Evolutionary conservation across 1,139 yeast species (phyloP).

Genomic region (Debaryomycetaceae sp.): DNA sequence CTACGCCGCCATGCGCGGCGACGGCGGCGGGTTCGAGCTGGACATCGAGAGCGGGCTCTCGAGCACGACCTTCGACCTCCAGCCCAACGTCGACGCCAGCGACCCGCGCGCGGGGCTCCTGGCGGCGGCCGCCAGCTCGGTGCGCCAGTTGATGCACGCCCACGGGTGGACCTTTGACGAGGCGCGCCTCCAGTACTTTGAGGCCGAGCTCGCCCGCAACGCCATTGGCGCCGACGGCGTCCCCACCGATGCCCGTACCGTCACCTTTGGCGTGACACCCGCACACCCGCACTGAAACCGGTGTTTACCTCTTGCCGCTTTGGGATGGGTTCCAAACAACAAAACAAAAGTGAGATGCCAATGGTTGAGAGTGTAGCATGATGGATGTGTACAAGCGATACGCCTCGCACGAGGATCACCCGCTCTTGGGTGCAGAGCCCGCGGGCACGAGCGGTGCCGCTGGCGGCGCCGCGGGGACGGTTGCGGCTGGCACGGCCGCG

Average conservation of each 20-base stretch:
- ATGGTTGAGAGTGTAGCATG: neutral
- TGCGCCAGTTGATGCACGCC: conserved; percentile 51
- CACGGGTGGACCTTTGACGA: conserved; percentile 56
- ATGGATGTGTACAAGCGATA: conserved; percentile 34
- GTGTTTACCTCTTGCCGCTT: conserved; percentile 1
- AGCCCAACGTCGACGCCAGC: conserved; percentile 35
- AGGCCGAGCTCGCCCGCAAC: conserved; percentile 42
- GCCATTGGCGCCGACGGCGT: conserved; percentile 46
- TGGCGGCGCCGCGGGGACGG: no score
- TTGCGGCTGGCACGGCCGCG: no score
- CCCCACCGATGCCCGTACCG: conserved; percentile 38
- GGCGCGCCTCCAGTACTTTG: conserved; percentile 57
- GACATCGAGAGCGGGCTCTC: conserved; percentile 66
- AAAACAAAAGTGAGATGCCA: neutral
- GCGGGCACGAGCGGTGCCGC: neutral
- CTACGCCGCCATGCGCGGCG: conserved; percentile 14
- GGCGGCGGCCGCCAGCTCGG: conserved; percentile 46
- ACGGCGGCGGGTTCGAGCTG: conserved; percentile 38
- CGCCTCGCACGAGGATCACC: conserved; percentile 36
- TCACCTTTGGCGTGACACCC: conserved; percentile 20
- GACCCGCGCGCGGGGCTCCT: conserved; percentile 65
- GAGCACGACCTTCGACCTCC: conserved; percentile 56
- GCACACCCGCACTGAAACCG: neutral
- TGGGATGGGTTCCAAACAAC: neutral
- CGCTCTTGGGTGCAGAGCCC: conserved; percentile 6